phyloP scores from a whole-genome alignment of 192 early-diverging fungal genomes.

The Gaertneriomyces semiglobifer region DNA sequence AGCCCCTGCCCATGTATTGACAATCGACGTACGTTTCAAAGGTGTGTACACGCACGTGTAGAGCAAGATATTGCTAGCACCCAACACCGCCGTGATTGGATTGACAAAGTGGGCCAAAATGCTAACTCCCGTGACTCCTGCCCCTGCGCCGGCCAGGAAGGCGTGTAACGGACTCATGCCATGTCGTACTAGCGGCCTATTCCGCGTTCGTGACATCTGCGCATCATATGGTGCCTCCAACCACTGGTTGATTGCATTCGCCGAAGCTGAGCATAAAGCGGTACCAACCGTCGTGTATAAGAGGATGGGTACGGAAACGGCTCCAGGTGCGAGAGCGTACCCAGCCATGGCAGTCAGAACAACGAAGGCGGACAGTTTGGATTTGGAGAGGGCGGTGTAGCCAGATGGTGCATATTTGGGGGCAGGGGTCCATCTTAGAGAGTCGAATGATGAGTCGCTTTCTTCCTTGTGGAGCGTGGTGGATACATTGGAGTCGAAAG shows the following conservation, averaged over 20 bases:
- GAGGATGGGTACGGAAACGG: conserved; percentile 53
- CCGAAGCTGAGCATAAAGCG: conserved; percentile 78
- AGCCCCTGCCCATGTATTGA: conserved; percentile 95
- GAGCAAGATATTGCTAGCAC: conserved; percentile 80
- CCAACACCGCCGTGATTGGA: conserved; percentile 77
- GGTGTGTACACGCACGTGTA: conserved; percentile 90
- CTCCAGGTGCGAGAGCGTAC: conserved; percentile 85
- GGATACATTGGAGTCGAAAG: too few relatives aligned
- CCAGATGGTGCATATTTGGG: conserved; percentile 27
- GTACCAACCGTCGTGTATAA: conserved; percentile 84
- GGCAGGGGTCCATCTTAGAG: conserved; percentile 17
- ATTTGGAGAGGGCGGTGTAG: conserved; percentile 81
- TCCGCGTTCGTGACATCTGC: conserved; percentile 92
- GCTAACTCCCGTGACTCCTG: conserved; percentile 65
- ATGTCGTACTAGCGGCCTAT: conserved; percentile 78
- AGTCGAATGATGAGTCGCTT: too few relatives aligned
- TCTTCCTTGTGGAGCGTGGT: too few relatives aligned
- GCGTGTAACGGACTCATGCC: conserved; percentile 69
- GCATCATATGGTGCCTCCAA: conserved; percentile 93
- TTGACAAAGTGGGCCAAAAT: conserved; percentile 77
- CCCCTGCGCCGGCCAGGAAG: conserved; percentile 62
- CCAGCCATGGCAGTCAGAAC: conserved; percentile 93
- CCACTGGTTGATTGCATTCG: conserved; percentile 97
- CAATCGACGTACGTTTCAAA: conserved; percentile 87
- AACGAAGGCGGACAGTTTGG: conserved; percentile 82